Base-by-base conservation (phyloP, 805 yeast genomes). In the Yamadazyma olivae region DNA sequence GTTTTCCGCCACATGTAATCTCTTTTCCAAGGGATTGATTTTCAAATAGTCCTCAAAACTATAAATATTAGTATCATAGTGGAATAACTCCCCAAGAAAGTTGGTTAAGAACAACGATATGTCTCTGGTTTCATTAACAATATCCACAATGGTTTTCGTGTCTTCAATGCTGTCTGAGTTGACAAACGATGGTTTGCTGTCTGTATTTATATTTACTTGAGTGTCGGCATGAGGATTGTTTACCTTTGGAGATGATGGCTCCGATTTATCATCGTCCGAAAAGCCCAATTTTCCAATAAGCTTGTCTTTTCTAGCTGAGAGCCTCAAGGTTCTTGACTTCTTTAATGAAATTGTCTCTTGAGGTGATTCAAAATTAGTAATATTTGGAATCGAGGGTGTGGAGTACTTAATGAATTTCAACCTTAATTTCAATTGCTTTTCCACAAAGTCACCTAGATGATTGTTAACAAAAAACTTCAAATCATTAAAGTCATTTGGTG, bases 401-500 rank as follows among this genome's bases (percentile, higher is more conserved):
- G 59, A 30, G 35, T 40, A 29, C 33, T 37, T 30, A n/a, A 44
- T 35, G 6, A 31, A 22, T 21, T 55, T 54, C 10, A 60, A 35
- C 25, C 58, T 54, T 12, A 39, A 30, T 9, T 32, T 39, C 25
- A 65, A 42, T 5, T 57, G 27, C 4, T 39, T 45, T 18, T 61
- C 66, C 21, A 64, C 44, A 27, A 64, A 57, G 4, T 43, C 53
- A 35, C 58, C 49, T 21, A 59, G 42, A 14, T 40, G 44, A 27
- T 49, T 40, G 23, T 64, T 65, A 30, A 79, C 57, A 41, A 58
- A 68, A 9, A 67, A 67, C 17, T 61, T 62, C 38, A 79, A 74
- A n/a, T 59, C 61, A 6, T 52, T 41, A 53, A 72, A 84, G 4
- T 74, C 70, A 2, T 56, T 57, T 0, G 60, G 56, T 2, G 83